phyloP scores from a whole-genome alignment of 2,329 filamentous ascomycete genomes.

The Corynespora cassiicola region DNA sequence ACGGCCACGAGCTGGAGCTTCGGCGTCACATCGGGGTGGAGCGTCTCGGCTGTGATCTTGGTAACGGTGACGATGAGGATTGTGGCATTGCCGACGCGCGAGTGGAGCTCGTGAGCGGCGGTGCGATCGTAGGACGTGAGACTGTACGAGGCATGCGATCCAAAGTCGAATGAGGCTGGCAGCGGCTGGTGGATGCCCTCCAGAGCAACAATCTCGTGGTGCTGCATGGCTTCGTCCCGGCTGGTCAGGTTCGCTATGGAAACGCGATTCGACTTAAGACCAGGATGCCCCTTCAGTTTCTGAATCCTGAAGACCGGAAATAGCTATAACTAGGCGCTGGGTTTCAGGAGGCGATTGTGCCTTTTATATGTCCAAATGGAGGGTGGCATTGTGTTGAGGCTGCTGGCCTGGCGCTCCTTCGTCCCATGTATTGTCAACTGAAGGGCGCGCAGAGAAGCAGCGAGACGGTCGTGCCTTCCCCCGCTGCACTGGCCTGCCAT shows the following conservation, averaged over 20 bases:
- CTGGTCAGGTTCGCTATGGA: no score
- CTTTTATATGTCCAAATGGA: no score
- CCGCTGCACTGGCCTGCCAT: no score
- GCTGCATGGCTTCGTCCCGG: slow-evolving; percentile 32
- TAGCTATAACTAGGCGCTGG: no score
- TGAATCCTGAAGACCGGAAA: no score
- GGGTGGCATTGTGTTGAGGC: no score
- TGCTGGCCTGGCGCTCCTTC: no score
- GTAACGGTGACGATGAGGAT: slow-evolving; percentile 53
- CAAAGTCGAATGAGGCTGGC: slow-evolving; percentile 49
- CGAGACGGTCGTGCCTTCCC: no score
- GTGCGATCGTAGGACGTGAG: slow-evolving; percentile 48
- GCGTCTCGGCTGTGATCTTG: slow-evolving; percentile 49
- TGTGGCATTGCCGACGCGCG: slow-evolving; percentile 54
- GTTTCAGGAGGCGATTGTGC: no score
- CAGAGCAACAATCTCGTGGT: slow-evolving; percentile 56
- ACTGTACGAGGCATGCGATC: slow-evolving; percentile 40
- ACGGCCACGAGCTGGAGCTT: slow-evolving; percentile 53
- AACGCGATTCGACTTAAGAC: no score
- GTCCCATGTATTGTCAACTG: no score
- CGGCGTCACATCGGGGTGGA: slow-evolving; percentile 46
- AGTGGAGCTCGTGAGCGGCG: slow-evolving; percentile 28
- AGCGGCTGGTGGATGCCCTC: slow-evolving; percentile 51
- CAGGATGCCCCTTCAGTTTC: not conserved
- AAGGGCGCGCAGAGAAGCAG: no score